Base-by-base conservation (phyloP, 2,329 filamentous ascomycete species). In the Diaporthe humulicola region DNA sequence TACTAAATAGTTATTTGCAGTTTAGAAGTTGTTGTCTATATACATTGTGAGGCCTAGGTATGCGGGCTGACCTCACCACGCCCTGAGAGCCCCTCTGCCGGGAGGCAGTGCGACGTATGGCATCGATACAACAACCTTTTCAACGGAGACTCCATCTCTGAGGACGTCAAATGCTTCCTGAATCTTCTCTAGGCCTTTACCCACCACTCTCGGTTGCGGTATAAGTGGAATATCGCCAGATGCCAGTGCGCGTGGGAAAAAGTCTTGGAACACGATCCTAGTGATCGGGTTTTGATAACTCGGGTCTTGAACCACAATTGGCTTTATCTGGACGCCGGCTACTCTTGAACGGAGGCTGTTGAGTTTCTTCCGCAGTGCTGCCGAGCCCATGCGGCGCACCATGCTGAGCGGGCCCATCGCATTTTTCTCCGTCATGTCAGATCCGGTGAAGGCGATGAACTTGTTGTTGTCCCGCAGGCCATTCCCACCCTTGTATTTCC, bases 121-220 rank as follows among this genome's bases (percentile, higher is more conserved):
- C 42, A 45, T 45, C 17, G 42, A 45, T 40, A 73, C 71, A 7
- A 73, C 71, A 58, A 73, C 22, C 45, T 73, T 73, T 38, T 48
- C 56, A 14, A 66, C 73, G 12, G 66, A 64, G 7, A 74, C 48
- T 0, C 73, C 73, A 56, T 71, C 33, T 25, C 30, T 70, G 25
- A 50, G n/a, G 52, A 57, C 22, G 12, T 74, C 73, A n/a, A 74
- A 70, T n/a, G 56, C 73, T 45, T 66, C 17, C 67, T 74, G 73
- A 25, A 74, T 40, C 2, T 56, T 74, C 67, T 74, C 73, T 17
- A 74, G 66, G 9, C 73, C 73, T 25, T 28, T 52, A 14, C 73
- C 73, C 1, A 74, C 73, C 28, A 74, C 73, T 33, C 42, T 17
- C 15, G 73, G 50, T 25, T 70, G 42, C 12, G 73, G 73, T n/a